Evolutionary conservation across 2,329 filamentous ascomycete species (phyloP), one percentile per base, ranked within the genome.

Genomic region (Fusarium verrucosum): DNA sequence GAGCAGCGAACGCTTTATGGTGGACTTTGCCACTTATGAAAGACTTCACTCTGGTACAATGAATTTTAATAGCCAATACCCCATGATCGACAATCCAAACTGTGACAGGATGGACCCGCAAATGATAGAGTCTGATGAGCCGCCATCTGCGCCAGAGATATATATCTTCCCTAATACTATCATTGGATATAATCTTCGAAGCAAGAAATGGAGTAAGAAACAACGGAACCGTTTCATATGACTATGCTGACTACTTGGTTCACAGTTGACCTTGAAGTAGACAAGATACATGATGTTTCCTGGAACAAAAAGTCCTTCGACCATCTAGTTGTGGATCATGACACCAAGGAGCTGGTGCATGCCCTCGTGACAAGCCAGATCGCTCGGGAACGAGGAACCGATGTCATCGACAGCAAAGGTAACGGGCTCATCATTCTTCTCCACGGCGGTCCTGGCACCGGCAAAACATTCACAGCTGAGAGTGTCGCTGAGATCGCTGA

Each of bases 381-480:
- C 2, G 38, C 20, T 2, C 22, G n/a, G 1, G 33, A 42, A 1
- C 19, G 42, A 5, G 40, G 16, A 0, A 70, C 74, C 2, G 77
- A 79, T 36, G 44, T 80, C 1, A 75, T 79, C 2, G 38, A 47
- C 0, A 67, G 72, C 4, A 76, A 77, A 28, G 74, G 76, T 0
- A 69, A 62, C n/a, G 62, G 67, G 1, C 65, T 75, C 0, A 72
- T 77, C 2, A 69, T 78, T 2, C 62, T 77, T 1, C 57, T 78
- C 0, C 74, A 76, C 14, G 76, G 75, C 2, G 70, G 64, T 1
- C 75, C 74, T 0, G 74, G 75, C 2, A 72, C 73, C 1, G 75
- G 75, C 0, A 77, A 77, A 38, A 77, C 75, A 0, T 68, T 71
- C 1, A 76, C 75, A 4, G 75, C 60, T 1, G 57, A 63, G 14